Evolutionary conservation across 257 asterid species (phyloP).

Genomic region (Nicotiana tomentosiformis): DNA sequence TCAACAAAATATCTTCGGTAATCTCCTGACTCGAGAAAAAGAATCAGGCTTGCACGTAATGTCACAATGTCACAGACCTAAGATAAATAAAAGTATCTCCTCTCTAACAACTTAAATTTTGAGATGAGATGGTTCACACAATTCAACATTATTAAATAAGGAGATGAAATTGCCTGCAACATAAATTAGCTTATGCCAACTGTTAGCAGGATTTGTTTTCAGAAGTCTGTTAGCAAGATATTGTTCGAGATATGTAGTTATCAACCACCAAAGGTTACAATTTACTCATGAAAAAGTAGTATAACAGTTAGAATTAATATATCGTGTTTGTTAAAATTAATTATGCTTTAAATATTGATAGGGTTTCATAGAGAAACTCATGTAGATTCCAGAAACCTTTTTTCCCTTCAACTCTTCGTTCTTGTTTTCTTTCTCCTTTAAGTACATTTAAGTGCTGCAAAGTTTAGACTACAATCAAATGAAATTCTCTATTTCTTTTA

Average conservation of each 20-base stretch:
- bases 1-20: neutral
- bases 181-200: neutral
- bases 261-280: neutral
- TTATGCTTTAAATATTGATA: neutral
- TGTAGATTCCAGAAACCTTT: neutral
- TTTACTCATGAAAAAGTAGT: neutral
- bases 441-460: neutral
- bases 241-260: neutral
- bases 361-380: neutral
- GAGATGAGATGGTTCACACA: neutral
- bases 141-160: neutral
- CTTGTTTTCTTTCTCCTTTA: neutral
- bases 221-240: neutral
- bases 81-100: neutral
- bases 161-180: neutral
- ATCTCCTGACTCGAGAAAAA: neutral
- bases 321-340: neutral
- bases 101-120: neutral
- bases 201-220: neutral
- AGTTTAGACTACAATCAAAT: neutral
- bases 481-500: neutral
- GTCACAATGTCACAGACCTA: neutral
- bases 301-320: neutral
- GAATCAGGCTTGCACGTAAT: neutral
- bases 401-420: neutral